phyloP scores from a whole-genome alignment of 176 grass and related monocot genomes.

The Carex littledalei region DNA sequence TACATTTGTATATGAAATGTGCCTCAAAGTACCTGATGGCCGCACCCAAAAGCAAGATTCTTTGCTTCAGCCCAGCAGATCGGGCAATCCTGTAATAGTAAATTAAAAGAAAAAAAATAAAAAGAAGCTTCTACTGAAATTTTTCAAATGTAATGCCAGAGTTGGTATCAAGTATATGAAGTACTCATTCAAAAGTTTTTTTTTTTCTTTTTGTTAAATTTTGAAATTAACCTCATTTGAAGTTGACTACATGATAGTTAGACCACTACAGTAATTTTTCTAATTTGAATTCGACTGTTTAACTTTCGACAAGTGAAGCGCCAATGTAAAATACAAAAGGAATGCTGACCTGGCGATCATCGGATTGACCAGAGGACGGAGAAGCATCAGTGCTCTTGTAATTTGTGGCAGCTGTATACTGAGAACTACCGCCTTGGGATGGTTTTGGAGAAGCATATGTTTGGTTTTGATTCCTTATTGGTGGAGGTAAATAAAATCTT shows the following conservation, averaged over 20 bases:
- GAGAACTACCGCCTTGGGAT: constrained; percentile 22
- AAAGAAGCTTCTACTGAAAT: neutral
- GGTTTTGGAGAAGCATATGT: constrained; percentile 26
- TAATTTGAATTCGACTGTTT: neutral
- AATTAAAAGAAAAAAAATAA: neutral
- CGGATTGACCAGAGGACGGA: constrained; percentile 36
- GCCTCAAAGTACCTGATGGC: constrained; percentile 60
- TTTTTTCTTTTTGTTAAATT: no score
- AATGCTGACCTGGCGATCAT: constrained; percentile 61
- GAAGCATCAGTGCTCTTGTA: constrained; percentile 21
- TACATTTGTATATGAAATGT: neutral
- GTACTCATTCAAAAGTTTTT: neutral
- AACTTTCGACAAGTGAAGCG: neutral
- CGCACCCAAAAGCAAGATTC: constrained; percentile 77
- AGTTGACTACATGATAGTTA: neutral
- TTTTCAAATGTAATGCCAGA: neutral
- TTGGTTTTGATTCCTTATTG: constrained; percentile 25
- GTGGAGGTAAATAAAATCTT: constrained; percentile 47
- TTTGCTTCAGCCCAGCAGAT: constrained; percentile 61
- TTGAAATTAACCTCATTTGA: neutral
- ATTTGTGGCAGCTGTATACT: neutral
- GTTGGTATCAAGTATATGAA: neutral
- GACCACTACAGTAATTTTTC: neutral
- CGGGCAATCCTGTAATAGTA: constrained; percentile 45
- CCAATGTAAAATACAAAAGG: neutral